Evolutionary conservation across 495 filamentous ascomycete species (phyloP), one percentile per base, ranked within the genome.

Genomic region (Neohortaea acidophila): DNA sequence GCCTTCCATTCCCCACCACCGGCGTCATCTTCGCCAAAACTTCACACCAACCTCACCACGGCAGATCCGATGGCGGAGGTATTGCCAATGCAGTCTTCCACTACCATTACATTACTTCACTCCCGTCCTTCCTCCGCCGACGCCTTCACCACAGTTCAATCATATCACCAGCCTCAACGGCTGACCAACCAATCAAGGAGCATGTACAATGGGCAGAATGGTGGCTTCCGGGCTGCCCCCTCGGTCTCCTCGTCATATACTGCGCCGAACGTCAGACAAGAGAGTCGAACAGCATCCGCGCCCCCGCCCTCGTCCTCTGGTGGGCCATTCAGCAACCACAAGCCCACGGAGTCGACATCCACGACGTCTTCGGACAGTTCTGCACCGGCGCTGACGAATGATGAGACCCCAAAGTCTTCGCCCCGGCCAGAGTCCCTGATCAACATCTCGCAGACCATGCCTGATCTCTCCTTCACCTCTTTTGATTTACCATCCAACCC

Each of bases 231-330:
- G n/a, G n/a, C n/a, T n/a, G n/a, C n/a, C n/a, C n/a, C n/a, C n/a
- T n/a, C n/a, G n/a, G n/a, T n/a, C n/a, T n/a, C n/a, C n/a, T n/a
- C n/a, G n/a, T n/a, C n/a, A n/a, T n/a, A n/a, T n/a, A n/a, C 66
- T 52, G 81, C 84, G 37, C 80, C 84, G 17, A 70, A 81, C 55
- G 65, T 77, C 36, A 72, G 76, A 17, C 65, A 70, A 29, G 78
- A 84, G 26, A 73, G 71, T 52, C 72, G 77, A 47, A 69, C 78
- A 5, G 70, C 68, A 17, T 77, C 81, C 23, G 68, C 77, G 27
- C 72, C 77, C 25, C 66, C 67, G 8, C 63, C 65, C 45, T 53
- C 67, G 55, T 63, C 21, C 23, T n/a, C n/a, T n/a, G n/a, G n/a
- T n/a, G 43, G 9, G 19, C 43, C 7, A 38, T 36, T 26, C 45